Percentiles rank a stretch among this genome's conserved stretches.
phyloP scores from a whole-genome alignment of 2,329 filamentous ascomycete genomes.

The Aspergillus sp. region DNA sequence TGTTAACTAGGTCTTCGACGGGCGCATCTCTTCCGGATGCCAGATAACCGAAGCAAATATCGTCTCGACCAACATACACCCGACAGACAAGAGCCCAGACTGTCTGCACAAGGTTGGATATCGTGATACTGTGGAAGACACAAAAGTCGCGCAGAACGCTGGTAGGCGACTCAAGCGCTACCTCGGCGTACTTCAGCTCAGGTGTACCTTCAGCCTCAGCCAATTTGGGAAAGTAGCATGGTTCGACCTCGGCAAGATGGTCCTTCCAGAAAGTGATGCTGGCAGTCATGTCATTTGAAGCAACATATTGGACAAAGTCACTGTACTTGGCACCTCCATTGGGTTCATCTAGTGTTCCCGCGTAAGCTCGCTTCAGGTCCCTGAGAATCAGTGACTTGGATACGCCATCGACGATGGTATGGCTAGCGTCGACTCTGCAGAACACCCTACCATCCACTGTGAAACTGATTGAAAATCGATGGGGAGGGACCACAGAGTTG shows the following conservation, averaged over 20 bases:
- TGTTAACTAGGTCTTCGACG: constrained; percentile 39
- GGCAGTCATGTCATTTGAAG: constrained; percentile 17
- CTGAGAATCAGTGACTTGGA: not conserved
- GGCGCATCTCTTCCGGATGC: constrained; percentile 40
- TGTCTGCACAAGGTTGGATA: constrained; percentile 28
- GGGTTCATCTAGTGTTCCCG: not conserved
- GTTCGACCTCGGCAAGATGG: constrained; percentile 6
- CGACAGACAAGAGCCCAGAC: constrained; percentile 30
- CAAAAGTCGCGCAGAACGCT: constrained; percentile 1
- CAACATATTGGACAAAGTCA: constrained; percentile 11
- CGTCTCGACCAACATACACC: constrained; percentile 20
- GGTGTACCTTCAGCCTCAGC: constrained; percentile 4
- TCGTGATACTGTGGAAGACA: constrained; percentile 10
- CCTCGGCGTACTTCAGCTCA: constrained; percentile 9
- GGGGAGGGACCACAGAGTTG: not conserved
- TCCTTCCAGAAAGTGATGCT: constrained; percentile 11
- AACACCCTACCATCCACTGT: not conserved
- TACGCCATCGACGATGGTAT: not conserved
- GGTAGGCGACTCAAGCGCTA: not conserved
- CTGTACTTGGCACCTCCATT: not conserved
- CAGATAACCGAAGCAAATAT: constrained; percentile 36
- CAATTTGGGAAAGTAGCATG: constrained; percentile 13
- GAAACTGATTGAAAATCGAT: not conserved
- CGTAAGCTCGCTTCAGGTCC: not conserved
- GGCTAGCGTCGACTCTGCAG: not conserved